Base-by-base conservation (phyloP, 805 yeast genomes). In the Candida koratica region DNA sequence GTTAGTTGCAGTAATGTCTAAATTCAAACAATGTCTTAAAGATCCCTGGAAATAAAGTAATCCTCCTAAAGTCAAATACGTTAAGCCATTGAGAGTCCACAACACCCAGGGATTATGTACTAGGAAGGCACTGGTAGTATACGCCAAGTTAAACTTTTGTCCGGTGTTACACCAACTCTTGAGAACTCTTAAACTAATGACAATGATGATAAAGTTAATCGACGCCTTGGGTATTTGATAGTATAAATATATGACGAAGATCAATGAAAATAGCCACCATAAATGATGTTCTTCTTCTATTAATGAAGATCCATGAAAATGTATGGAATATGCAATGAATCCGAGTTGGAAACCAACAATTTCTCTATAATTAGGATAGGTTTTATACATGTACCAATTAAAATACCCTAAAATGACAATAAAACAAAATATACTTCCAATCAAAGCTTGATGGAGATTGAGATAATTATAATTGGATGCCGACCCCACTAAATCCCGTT, bases 211-310 rank as follows among this genome's bases (percentile, higher is more conserved):
- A 43, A 19, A 17, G 40, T 16, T 41, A 41, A 36, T 14, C 25
- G 32, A 4, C 8, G 35, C 32, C 7, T 29, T 33, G 9, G 28
- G 17, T 4, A 26, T 29, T 1, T 31, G 26, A 32, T 37, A 32
- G 33, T 36, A 32, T 27, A 39, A 11, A 32, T 24, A 25, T 29
- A 39, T 35, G 12, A 55, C 37, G 22, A 42, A 41, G 10, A 50
- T 31, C 1, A 55, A 35, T 3, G 59, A 46, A 12, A 60, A 48
- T 19, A 55, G 84, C 85, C 95, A 93, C 98, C 98, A 93, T 12
- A 89, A 57, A 53, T 89, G 96, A 53, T 93, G 95, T 53, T 93
- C 98, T 56, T 93, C 98, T 52, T 93, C 98, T 12, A 93, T 83
- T 39, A 89, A 67, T 3, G 71, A 64, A 4, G 71, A 65, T 17